Base-by-base conservation (phyloP, 257 asterid species). In the Datura wrightii region DNA sequence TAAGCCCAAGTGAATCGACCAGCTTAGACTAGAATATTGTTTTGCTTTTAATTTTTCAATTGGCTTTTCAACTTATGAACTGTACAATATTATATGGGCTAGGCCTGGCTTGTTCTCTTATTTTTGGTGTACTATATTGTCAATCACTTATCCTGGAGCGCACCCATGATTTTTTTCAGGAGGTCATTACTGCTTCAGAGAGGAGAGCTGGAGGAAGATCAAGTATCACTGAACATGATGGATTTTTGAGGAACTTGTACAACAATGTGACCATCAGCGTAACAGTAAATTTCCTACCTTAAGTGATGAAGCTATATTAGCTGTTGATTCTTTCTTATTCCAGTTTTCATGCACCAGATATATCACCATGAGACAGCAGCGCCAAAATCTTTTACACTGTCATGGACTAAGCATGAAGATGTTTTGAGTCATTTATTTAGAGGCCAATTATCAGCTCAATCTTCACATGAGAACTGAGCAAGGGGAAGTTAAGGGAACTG, bases 401-500 rank as follows among this genome's bases (percentile, higher is more conserved):
- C 44, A 24, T 74, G 81, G 80, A 19, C 59, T 50, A 24, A 48
- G 59, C 81, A 74, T 48, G 81, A 48, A 6, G 42, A 19, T 19
- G 80, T 46, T 72, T 65, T 4, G 44, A 11, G 55, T n/a, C 80
- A 13, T 13, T 74, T n/a, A 19, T 74, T 48, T 50, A 13, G 81
- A 74, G 81, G 24, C 19, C 81, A 74, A 50, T 52, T 48, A 46
- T 48, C 55, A 74, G 80, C 60, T 88, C 88, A 86, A 66, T 76
- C 82, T 78, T 79, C 53, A 56, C 90, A 86, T 67, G 85, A 86
- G 84, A 86, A 82, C 42, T 82, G 69, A 86, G 87, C 86, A 88
- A 86, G 85, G 86, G 85, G 55, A 86, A 83, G 83, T 72, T 84
- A 53, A 19, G 44, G 60, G 44, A 14, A 74, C 44, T 46, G 42